These are phyloP conservation scores for Rhynchospora pubera DNA, from an alignment of 176 grass and related monocot species.

Conservation along the genomic window DNA sequence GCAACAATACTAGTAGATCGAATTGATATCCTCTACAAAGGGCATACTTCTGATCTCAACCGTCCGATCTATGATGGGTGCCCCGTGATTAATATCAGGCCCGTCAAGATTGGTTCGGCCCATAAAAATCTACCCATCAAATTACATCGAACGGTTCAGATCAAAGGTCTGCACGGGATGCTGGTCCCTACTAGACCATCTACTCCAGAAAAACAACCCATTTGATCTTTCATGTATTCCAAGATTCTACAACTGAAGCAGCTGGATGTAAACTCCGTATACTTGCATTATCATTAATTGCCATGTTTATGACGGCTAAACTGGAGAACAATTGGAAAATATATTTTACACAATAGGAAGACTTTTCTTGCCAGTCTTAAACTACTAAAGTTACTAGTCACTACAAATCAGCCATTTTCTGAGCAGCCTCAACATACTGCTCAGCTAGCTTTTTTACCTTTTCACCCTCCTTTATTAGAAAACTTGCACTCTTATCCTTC, in stretches of 20 bases:
- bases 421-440: conserved; percentile 77
- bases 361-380: neutral
- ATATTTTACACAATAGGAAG: neutral
- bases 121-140: no score
- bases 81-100: no score
- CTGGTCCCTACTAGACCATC: no score
- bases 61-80: no score
- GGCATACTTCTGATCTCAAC: no score
- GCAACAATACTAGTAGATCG: no score
- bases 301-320: neutral
- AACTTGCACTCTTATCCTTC: conserved; percentile 66
- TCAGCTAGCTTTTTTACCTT: conserved; percentile 86
- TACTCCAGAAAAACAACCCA: no score
- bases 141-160: no score
- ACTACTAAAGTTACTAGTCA: neutral
- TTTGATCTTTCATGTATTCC: neutral
- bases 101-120: no score
- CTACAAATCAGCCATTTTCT: conserved; percentile 42
- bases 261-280: neutral
- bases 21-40: no score
- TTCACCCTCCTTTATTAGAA: conserved; percentile 88
- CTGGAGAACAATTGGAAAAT: neutral
- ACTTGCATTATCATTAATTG: neutral
- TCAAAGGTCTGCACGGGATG: no score
- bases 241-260: neutral